Evolutionary conservation across 2,329 filamentous ascomycete species (phyloP).

Genomic region (Anthostomella pinea): DNA sequence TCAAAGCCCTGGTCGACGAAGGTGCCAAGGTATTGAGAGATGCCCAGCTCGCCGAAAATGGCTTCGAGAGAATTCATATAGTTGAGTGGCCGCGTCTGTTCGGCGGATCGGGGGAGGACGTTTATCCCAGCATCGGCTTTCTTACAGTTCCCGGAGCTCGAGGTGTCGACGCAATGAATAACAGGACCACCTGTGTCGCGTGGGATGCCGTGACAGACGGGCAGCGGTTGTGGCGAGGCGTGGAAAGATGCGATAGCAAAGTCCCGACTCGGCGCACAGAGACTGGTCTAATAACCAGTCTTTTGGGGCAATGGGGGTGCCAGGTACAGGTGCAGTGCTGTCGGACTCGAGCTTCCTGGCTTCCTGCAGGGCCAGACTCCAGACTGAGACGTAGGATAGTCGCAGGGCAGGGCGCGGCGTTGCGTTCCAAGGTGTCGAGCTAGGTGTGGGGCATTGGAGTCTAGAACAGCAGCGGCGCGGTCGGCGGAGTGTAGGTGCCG

Average conservation of each 20-base stretch:
- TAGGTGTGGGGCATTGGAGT: background rate
- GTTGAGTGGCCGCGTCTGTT: constrained; percentile 22
- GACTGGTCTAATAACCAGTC: constrained; percentile 33
- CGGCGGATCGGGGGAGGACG: constrained; percentile 6
- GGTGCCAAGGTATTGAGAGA: constrained; percentile 70
- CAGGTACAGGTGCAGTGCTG: background rate
- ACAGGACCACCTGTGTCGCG: background rate
- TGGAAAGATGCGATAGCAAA: background rate
- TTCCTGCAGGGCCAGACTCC: too few species aligned
- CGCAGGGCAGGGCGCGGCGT: constrained; percentile 1
- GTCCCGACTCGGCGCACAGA: constrained; percentile 14
- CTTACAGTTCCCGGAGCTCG: background rate
- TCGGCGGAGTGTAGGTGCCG: constrained; percentile 6
- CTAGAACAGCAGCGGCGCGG: background rate
- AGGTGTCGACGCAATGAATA: too few species aligned
- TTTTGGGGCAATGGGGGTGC: constrained; percentile 9
- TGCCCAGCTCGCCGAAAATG: constrained; percentile 71
- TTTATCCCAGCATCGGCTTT: constrained; percentile 13
- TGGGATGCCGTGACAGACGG: background rate
- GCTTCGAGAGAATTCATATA: constrained; percentile 62
- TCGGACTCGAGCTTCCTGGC: background rate
- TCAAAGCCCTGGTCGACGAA: constrained; percentile 82
- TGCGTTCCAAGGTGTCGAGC: too few species aligned
- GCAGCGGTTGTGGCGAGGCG: background rate
- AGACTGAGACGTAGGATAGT: background rate